Evolutionary conservation across 2,329 filamentous ascomycete genomes (phyloP), one percentile per base, ranked within the genome.

Genomic region (Neurospora sp.): DNA sequence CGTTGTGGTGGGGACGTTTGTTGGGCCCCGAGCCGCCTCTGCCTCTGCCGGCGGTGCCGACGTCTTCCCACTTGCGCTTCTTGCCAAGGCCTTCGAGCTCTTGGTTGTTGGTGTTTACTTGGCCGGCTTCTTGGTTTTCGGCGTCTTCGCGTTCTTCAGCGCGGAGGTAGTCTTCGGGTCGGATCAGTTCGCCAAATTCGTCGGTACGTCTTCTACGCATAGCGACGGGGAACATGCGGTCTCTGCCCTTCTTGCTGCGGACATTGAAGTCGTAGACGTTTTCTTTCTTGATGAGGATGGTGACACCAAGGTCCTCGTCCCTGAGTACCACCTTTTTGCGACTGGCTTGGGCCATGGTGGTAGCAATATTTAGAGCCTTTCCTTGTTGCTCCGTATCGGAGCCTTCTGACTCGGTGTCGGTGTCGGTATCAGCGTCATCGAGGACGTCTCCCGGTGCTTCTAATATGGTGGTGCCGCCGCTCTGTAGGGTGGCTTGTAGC

Each of bases 241-340:
- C 96, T 69, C 94, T 87, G 3, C 96, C 96, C 77, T 92, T 96
- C 79, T 97, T 97, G 41, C 91, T 92, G 52, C 93, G 87, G 1
- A 97, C 91, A 77, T 97, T 93, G 75, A 92, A 99, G 79, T 99
- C 96, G 78, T 96, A 92, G n/a, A 96, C 89, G 15, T 91, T 92
- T 78, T 94, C 96, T 74, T 92, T 91, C 74, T 96, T 92, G 52
- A 98, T 85, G 10, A 99, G 84, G 66, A 99, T 88, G 74, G 96
- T 97, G 74, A 98, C 89, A 19, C 96, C 96, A 3, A 98, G 84
- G 75, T 98, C 96, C 73, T 95, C 92, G 74, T 97, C 94, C 68
- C 89, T 94, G 46, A 97, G 83, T 0, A 92, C 92, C 33, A 95
- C 87, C 79, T 97, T 97, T 78, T 93, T 95, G 71, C 93, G 89